These are phyloP conservation scores for Grosmannia clavigera DNA, from an alignment of 2,329 filamentous ascomycete species.

Conservation along the genomic window DNA sequence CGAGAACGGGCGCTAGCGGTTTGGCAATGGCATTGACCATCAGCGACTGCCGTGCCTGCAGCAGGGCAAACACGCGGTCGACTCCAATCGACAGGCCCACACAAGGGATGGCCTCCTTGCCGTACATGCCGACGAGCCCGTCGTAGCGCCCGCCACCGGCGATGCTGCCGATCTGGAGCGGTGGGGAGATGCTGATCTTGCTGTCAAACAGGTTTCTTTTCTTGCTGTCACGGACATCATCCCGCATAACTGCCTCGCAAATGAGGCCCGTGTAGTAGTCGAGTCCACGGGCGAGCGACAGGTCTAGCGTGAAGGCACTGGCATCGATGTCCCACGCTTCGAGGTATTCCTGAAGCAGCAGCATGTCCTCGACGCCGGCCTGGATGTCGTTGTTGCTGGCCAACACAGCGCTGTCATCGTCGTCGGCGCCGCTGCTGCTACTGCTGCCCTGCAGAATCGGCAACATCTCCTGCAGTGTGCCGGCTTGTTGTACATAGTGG, in stretches of 20 bases:
- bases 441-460: constrained; percentile 35
- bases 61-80: constrained; percentile 86
- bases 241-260: constrained; percentile 46
- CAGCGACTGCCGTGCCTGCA: constrained; percentile 50
- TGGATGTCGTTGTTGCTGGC: constrained; percentile 62
- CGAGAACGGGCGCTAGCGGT: constrained; percentile 52
- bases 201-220: constrained; percentile 2
- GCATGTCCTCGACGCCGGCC: constrained; percentile 69
- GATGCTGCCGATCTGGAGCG: constrained; percentile 62
- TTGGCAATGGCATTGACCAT: background rate
- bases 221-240: constrained; percentile 15
- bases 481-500: constrained; percentile 45
- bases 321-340: constrained; percentile 57
- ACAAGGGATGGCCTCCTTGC: constrained; percentile 70
- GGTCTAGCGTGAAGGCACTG: constrained; percentile 61
- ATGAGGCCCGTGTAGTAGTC: constrained; percentile 58
- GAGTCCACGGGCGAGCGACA: constrained; percentile 70
- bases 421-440: background rate
- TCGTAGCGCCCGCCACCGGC: constrained; percentile 87
- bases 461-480: constrained; percentile 44
- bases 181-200: constrained; percentile 8
- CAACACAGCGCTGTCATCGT: constrained; percentile 50
- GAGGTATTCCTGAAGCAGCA: constrained; percentile 67
- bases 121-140: constrained; percentile 87
- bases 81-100: constrained; percentile 87